Evolutionary conservation across 108 stramenopile genomes (phyloP), one percentile per base, ranked within the genome.

Genomic region (Chaetoceros tenuissimus): DNA sequence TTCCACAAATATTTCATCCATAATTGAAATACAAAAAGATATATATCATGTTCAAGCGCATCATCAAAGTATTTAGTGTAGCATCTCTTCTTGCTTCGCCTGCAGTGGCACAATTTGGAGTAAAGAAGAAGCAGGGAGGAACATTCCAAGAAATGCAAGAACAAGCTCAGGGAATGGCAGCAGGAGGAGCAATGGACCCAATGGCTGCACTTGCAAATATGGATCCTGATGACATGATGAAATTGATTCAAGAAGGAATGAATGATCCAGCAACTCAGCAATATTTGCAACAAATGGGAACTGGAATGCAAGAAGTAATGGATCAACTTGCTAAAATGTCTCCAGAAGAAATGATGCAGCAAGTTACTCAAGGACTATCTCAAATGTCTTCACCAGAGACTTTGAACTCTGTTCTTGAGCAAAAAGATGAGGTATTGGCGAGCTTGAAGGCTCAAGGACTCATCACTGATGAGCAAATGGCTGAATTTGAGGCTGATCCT

Each of bases 171-270:
- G 10, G 63, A 46, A 51, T 47, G 45, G 58, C 70, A 29, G 62
- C 21, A 26, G 51, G 1, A 26, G 71, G 48, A 7, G 70, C 50
- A 24, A 54, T 56, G 3, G 73, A 75, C 23, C 75, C 77, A 24
- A 80, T 86, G 80, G 71, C 82, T 13, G 48, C 78, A 59, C 63
- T 89, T 53, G 68, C 72, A 2, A 79, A 93, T 22, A 85, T 87
- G 84, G 69, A 77, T n/a, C 73, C 80, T 3, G 82, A 85, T 44
- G 73, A 82, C 51, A 63, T 92, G 44, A 73, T 74, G 67, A 47
- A 48, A 24, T 79, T 80, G 66, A 93, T 93, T 85, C 49, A 75
- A 51, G 79, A 89, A 55, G 85, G 83, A 46, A 76, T 87, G 78
- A 62, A 72, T 22, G 34, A 40, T 40, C 34, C 34, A 5, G 31